These are phyloP conservation scores for Talaromyces sp. DNA, from an alignment of 2,329 filamentous ascomycete species.

Conservation along the genomic window DNA sequence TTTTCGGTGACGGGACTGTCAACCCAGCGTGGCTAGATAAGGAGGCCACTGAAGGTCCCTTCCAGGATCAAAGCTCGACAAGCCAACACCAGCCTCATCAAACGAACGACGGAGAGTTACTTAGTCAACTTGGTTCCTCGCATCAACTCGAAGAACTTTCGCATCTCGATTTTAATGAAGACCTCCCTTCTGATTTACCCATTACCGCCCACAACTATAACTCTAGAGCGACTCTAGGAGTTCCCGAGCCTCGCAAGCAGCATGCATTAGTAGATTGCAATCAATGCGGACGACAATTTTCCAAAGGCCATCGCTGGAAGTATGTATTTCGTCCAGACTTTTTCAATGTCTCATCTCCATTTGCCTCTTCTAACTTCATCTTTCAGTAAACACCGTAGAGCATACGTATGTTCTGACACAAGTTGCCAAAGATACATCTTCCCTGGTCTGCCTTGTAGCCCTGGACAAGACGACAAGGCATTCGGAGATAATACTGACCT, in stretches of 20 bases:
- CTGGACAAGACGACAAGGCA: too few species aligned
- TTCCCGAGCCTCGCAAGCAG: not conserved
- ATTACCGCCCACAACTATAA: not conserved
- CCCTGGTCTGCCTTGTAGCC: too few species aligned
- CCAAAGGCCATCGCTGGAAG: not conserved
- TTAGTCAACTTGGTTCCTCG: not conserved
- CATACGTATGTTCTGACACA: not conserved
- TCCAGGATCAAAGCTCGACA: not conserved
- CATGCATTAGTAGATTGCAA: not conserved
- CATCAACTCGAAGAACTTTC: not conserved
- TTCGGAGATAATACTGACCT: too few species aligned
- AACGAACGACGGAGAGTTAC: not conserved
- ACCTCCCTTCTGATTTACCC: not conserved
- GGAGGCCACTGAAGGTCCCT: not conserved
- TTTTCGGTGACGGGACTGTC: not conserved
- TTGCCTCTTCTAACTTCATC: not conserved
- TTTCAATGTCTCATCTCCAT: not conserved
- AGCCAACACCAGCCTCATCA: not conserved
- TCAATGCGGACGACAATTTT: not conserved
- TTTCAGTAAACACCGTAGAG: not conserved
- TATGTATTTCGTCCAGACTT: not conserved
- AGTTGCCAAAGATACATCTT: too few species aligned
- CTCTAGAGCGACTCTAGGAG: not conserved
- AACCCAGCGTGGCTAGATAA: not conserved
- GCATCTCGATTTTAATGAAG: not conserved